Percentiles rank a stretch among this genome's conserved stretches.
phyloP scores from a whole-genome alignment of 2,329 filamentous ascomycete genomes.

The Colletotrichum tanaceti region DNA sequence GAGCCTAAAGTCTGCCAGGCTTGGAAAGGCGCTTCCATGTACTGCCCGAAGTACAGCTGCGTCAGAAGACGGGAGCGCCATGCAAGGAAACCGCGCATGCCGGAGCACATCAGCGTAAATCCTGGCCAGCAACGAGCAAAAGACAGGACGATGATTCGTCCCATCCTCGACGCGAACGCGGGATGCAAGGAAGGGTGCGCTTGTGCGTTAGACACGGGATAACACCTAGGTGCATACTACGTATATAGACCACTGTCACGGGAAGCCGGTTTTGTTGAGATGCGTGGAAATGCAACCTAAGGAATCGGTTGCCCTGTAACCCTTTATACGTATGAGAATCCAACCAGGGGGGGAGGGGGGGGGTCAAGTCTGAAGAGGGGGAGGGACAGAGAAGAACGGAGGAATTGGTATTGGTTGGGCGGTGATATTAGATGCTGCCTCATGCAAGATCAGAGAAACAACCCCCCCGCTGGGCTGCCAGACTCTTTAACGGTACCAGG shows the following conservation, averaged over 20 bases:
- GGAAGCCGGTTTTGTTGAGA: too few species aligned
- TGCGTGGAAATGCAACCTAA: background rate
- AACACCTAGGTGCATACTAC: background rate
- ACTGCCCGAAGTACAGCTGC: background rate
- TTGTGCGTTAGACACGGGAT: background rate
- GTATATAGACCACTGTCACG: background rate
- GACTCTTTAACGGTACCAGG: too few species aligned
- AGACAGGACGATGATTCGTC: constrained; percentile 1
- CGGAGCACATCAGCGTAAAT: background rate
- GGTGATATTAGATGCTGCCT: background rate
- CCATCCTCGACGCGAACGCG: background rate
- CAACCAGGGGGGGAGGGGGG: background rate
- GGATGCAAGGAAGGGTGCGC: background rate
- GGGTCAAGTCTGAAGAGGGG: background rate
- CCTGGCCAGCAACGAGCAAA: background rate
- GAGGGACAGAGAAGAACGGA: background rate
- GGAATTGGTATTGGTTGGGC: background rate
- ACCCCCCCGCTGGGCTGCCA: too few species aligned
- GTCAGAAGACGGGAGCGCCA: background rate
- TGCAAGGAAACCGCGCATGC: constrained; percentile 1
- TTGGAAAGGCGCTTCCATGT: too few species aligned
- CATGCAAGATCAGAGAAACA: background rate
- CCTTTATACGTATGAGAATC: background rate
- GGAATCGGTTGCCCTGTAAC: background rate
- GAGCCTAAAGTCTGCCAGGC: too few species aligned